These are phyloP conservation scores for Teratosphaeria nubilosa DNA, from an alignment of 2,329 filamentous ascomycete species.

Conservation along the genomic window DNA sequence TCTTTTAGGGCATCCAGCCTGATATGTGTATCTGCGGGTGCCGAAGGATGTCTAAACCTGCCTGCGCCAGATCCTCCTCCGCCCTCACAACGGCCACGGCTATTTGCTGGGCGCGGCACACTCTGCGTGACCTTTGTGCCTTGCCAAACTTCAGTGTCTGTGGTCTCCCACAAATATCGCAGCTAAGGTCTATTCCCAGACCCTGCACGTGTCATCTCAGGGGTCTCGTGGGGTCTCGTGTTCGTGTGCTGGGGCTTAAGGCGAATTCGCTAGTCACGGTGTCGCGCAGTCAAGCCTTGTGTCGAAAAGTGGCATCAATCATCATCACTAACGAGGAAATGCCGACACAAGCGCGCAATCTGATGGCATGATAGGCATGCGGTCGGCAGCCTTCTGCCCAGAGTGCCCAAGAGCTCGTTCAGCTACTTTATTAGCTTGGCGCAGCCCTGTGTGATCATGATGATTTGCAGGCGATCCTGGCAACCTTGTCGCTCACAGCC, in stretches of 20 bases:
- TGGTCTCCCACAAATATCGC: too few relatives aligned
- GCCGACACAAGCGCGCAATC: too few relatives aligned
- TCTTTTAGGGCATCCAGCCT: conserved; percentile 13
- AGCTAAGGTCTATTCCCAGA: not conserved
- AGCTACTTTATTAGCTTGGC: not conserved
- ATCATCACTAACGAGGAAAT: too few relatives aligned
- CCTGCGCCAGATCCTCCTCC: not conserved
- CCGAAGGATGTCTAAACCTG: not conserved
- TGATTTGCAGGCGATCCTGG: not conserved
- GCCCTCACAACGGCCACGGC: not conserved
- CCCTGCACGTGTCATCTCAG: not conserved
- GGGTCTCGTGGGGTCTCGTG: too few relatives aligned
- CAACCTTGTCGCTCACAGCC: not conserved
- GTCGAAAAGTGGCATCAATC: too few relatives aligned
- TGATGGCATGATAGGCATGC: too few relatives aligned
- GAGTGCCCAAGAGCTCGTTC: not conserved
- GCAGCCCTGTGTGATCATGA: not conserved
- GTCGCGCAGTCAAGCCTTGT: too few relatives aligned
- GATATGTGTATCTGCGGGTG: not conserved
- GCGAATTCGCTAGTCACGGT: too few relatives aligned
- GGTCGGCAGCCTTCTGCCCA: not conserved
- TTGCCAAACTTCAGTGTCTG: too few relatives aligned
- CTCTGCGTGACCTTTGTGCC: not conserved
- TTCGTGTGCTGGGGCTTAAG: too few relatives aligned
- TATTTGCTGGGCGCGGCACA: not conserved